phyloP scores from a whole-genome alignment of 1,284 basidiomycete species.

The Cryptococcus sp. region DNA sequence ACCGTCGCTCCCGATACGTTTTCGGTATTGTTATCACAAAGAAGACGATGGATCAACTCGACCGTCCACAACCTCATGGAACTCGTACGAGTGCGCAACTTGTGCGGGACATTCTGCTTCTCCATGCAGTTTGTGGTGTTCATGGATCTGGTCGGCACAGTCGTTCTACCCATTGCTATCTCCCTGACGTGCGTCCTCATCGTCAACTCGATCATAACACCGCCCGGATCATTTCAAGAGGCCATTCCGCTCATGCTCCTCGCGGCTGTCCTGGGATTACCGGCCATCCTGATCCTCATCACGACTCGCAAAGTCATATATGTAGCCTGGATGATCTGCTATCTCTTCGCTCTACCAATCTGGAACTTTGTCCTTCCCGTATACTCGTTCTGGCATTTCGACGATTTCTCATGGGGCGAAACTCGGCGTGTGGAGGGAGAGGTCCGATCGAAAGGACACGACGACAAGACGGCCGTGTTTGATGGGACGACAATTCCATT shows the following conservation, averaged over 20 bases:
- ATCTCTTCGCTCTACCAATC: constrained; percentile 85
- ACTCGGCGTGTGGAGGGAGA: constrained; percentile 97
- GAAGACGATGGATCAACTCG: constrained; percentile 99
- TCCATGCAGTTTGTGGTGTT: constrained; percentile 98
- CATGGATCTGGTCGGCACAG: constrained; percentile 96
- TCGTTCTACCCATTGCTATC: constrained; percentile 94
- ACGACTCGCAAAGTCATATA: constrained; percentile 94
- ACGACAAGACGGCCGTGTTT: constrained; percentile 61
- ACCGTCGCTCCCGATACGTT: constrained; percentile 98
- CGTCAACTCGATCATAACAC: constrained; percentile 74
- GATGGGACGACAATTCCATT: constrained; percentile 73
- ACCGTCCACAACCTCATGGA: constrained; percentile 99
- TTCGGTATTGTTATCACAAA: constrained; percentile 87
- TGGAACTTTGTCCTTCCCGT: constrained; percentile 95
- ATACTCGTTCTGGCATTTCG: constrained; percentile 99
- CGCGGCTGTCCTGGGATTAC: constrained; percentile 86
- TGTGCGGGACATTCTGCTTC: constrained; percentile 95
- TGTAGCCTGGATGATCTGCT: constrained; percentile 96
- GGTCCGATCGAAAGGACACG: constrained; percentile 66
- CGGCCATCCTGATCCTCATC: constrained; percentile 87
- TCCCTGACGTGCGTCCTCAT: constrained; percentile 86
- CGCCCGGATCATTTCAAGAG: constrained; percentile 82
- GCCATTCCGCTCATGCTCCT: constrained; percentile 93
- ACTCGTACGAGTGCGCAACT: constrained; percentile 91
- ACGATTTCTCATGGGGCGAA: constrained; percentile 95